phyloP scores from a whole-genome alignment of 805 yeast species.

The Wickerhamiella kazuoi region DNA sequence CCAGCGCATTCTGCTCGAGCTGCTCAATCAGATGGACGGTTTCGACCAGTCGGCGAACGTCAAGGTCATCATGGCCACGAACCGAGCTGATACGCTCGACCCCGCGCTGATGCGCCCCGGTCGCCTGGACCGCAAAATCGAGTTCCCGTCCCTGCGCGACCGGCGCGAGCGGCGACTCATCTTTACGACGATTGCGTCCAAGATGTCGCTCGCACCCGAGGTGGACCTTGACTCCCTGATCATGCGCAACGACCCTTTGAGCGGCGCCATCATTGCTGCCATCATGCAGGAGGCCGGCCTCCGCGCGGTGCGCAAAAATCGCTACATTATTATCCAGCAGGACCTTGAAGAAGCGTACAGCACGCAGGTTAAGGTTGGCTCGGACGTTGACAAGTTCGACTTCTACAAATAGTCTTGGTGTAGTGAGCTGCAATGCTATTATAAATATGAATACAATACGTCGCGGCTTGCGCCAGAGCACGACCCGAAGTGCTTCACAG shows the following conservation, averaged over 20 bases:
- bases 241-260: constrained; percentile 86
- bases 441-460: too few relatives aligned
- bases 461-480: too few relatives aligned
- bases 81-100: constrained; percentile 97
- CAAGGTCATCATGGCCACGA: constrained; percentile 97
- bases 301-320: constrained; percentile 93
- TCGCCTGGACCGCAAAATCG: constrained; percentile 93
- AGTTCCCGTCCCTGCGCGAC: constrained; percentile 89
- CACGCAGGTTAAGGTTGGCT: constrained; percentile 86
- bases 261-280: constrained; percentile 94
- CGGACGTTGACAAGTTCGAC: constrained; percentile 92
- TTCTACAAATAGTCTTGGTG: constrained; percentile 75
- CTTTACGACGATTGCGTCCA: constrained; percentile 88
- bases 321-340: constrained; percentile 89
- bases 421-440: not conserved
- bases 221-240: constrained; percentile 89
- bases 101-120: constrained; percentile 98
- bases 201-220: constrained; percentile 96
- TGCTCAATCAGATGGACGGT: constrained; percentile 98
- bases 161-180: constrained; percentile 96
- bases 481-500: not conserved
- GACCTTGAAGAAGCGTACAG: constrained; percentile 97
- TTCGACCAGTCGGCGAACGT: constrained; percentile 91
- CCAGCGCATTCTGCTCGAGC: constrained; percentile 88
- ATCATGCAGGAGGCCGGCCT: constrained; percentile 99